Evolutionary conservation across 352 stramenopile genomes (phyloP), one percentile per base, ranked within the genome.

Genomic region (Phytophthora sansomeana): DNA sequence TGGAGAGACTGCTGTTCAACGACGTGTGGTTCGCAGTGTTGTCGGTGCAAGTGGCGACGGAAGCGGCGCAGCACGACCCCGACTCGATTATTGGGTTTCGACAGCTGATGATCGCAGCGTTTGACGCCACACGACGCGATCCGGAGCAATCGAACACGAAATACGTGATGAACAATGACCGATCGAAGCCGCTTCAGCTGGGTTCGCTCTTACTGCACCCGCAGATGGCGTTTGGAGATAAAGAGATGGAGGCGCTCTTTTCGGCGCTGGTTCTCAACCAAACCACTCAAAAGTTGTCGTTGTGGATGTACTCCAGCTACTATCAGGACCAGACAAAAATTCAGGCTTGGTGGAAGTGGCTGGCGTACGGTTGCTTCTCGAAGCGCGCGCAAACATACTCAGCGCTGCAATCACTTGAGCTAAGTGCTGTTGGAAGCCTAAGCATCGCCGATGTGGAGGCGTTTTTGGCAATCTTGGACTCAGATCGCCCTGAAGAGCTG

Each of bases 1-100:
- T 66, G 21, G 56, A 70, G 32, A 29, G 36, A 19, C 21, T 66
- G 47, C 5, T 65, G 30, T 19, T 60, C 7, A 64, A 66, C 9
- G 65, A 66, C 16, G 49, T 67, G 4, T 67, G 63, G 63, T 66
- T 71, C 48, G 66, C 56, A 8, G 7, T 52, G 19, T 11, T 63
- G 32, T 68, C 60, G 0, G 32, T 63, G 24, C 43, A 50, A 3
- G 43, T 30, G 43, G 43, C 42, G 14, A 14, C 21, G 26, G 43
- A 33, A 30, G 38, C 16, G 44, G 21, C 21, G 41, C 43, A 13
- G 36, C 44, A 52, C 4, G 42, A 69, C 29, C 43, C 30, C 1
- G 48, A 53, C n/a, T 56, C 50, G 11, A 32, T 61, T 1, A 61
- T 61, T 32, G 61, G 35, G 5, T 69, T 69, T 33, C 43, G 61